Evolutionary conservation across 1,284 basidiomycete genomes (phyloP), one percentile per base, ranked within the genome.

Genomic region (Ustilago esculenta): DNA sequence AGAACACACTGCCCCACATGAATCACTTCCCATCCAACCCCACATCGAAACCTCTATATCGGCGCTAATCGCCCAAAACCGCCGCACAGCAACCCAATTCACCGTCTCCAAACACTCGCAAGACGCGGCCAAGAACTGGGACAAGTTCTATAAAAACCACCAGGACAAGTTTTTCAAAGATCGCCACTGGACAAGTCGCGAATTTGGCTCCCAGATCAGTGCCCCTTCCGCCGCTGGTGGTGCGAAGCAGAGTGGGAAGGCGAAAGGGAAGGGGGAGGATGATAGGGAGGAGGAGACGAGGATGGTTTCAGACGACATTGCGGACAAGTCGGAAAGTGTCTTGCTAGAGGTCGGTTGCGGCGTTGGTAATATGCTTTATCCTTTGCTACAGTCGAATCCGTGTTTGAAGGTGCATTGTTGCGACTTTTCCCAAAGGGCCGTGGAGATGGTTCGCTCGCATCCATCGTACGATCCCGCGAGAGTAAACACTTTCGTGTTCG

Each of bases 101-200:
- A 57, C 66, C 40, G 65, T 81, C 24, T 46, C 68, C 17, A 81
- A 81, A 51, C 73, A 69, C 33, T 65, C 75, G 25, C 45, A 57
- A 21, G 72, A 75, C n/a, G 78, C 81, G 2, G 67, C 65, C 9
- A 63, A 54, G 29, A 70, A 81, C 34, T 83, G 82, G 82, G 74
- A 82, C 64, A 61, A 75, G 32, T 83, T 83, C 50, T 83, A 83
- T 70, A 82, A 82, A 46, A 59, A 59, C 24, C 75, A 79, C 42
- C 61, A 68, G 40, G 75, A 73, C 45, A 64, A 60, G 14, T 83
- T 83, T 53, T 83, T 83, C 74, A 82, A 83, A 49, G 76, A 82
- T 35, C 72, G 82, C 4, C 79, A 83, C 47, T 83, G 83, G 83
- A 82, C 79, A 1, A 53, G 65, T n/a, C 54, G 72, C 2, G 82